Conservation (phyloP, 768 basidiomycete species). For the Nevesoporus exiguus region DNA sequence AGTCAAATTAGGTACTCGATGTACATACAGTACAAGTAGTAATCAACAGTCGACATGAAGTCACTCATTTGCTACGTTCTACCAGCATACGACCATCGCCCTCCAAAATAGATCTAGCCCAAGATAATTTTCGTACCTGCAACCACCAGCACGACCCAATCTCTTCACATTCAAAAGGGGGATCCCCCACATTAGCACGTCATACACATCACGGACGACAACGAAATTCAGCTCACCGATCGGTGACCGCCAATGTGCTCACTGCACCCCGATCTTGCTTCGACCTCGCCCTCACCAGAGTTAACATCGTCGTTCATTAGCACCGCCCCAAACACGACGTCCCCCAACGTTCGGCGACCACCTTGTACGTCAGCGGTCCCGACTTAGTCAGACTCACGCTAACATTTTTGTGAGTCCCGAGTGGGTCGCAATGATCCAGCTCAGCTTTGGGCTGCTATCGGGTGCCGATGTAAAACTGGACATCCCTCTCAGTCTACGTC, state of each 20-base stretch:
- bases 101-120: too few species aligned
- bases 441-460: not conserved
- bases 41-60: too few species aligned
- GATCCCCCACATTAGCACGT: not conserved
- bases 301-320: constrained; percentile 40
- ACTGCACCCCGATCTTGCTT: constrained; percentile 25
- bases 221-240: constrained; percentile 45
- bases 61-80: too few species aligned
- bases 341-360: constrained; percentile 23
- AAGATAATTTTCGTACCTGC: too few species aligned
- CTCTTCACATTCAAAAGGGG: not conserved
- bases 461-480: constrained; percentile 14
- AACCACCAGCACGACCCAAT: not conserved
- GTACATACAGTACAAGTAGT: too few species aligned
- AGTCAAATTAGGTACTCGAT: too few species aligned
- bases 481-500: not conserved
- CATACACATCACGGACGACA: not conserved
- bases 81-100: too few species aligned
- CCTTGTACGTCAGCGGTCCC: constrained; percentile 30
- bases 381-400: too few species aligned
- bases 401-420: not conserved
- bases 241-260: constrained; percentile 65
- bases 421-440: not conserved
- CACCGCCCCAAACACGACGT: constrained; percentile 19
- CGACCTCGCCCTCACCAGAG: constrained; percentile 41